These are phyloP conservation scores for Ormosia semicastrata DNA, from an alignment of 306 rosid species.

Conservation along the genomic window DNA sequence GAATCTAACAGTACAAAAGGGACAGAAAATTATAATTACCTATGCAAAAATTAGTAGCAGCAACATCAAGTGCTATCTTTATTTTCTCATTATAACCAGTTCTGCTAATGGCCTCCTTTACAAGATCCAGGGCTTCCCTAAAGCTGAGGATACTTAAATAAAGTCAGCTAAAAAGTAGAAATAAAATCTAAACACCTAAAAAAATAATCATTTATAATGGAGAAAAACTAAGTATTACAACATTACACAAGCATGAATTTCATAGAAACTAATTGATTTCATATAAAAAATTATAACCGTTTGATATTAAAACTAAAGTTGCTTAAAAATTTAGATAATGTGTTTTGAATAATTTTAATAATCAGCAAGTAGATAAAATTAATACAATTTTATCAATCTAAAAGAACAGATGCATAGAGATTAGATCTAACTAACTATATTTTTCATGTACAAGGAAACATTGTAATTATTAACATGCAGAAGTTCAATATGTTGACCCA, in stretches of 20 bases:
- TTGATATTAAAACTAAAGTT: background rate
- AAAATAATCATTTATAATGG: background rate
- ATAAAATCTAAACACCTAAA: background rate
- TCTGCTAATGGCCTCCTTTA: slow-evolving; percentile 83
- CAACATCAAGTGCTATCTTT: slow-evolving; percentile 83
- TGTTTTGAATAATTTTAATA: background rate
- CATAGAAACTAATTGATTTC: background rate
- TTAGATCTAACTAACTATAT: background rate
- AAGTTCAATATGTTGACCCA: slow-evolving; percentile 2
- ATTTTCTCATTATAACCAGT: slow-evolving; percentile 71
- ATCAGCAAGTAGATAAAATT: background rate
- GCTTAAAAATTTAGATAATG: background rate
- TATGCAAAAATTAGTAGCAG: slow-evolving; percentile 86
- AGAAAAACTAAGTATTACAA: background rate
- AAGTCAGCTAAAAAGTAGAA: slow-evolving; percentile 26
- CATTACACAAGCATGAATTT: background rate
- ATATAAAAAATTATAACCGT: background rate
- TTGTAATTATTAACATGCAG: background rate
- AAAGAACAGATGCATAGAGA: background rate
- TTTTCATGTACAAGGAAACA: background rate
- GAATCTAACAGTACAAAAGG: background rate
- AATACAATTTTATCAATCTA: background rate
- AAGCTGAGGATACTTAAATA: slow-evolving; percentile 49
- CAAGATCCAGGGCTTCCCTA: slow-evolving; percentile 89
- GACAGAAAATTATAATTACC: slow-evolving; percentile 52